These are phyloP conservation scores for Musa acuminata DNA, from an alignment of 176 grass and related monocot genomes.

Conservation along the genomic window DNA sequence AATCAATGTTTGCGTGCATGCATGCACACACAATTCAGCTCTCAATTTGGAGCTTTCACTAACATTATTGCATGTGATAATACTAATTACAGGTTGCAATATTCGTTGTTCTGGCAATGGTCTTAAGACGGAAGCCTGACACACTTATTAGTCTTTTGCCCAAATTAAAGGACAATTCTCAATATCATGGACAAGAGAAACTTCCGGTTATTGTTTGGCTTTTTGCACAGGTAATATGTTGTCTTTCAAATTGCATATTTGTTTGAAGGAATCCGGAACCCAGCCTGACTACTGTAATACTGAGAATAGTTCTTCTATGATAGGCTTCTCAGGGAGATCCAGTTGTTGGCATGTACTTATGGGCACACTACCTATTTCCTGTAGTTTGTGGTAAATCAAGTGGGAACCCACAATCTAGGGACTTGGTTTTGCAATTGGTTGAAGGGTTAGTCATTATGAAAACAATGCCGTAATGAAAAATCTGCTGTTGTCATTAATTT, in stretches of 20 bases:
- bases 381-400: slow-evolving; percentile 59
- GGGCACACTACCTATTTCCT: slow-evolving; percentile 83
- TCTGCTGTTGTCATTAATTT: neutral
- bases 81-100: slow-evolving; percentile 66
- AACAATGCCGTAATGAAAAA: neutral
- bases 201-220: slow-evolving; percentile 76
- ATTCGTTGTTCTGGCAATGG: slow-evolving; percentile 79
- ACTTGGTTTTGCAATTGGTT: slow-evolving; percentile 84
- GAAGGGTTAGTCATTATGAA: slow-evolving; percentile 44
- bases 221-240: slow-evolving; percentile 65
- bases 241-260: neutral
- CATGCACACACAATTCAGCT: no score
- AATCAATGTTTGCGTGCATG: no score
- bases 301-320: neutral
- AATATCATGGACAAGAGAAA: slow-evolving; percentile 80
- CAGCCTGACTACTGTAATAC: neutral
- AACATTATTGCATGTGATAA: slow-evolving; percentile 13
- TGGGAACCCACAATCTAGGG: slow-evolving; percentile 71
- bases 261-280: no score
- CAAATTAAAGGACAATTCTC: slow-evolving; percentile 58
- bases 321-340: slow-evolving; percentile 85
- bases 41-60: neutral
- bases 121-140: slow-evolving; percentile 75
- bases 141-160: slow-evolving; percentile 40
- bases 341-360: slow-evolving; percentile 66